Base-by-base conservation (phyloP, 2,329 filamentous ascomycete genomes). In the Macroventuria anomochaeta region DNA sequence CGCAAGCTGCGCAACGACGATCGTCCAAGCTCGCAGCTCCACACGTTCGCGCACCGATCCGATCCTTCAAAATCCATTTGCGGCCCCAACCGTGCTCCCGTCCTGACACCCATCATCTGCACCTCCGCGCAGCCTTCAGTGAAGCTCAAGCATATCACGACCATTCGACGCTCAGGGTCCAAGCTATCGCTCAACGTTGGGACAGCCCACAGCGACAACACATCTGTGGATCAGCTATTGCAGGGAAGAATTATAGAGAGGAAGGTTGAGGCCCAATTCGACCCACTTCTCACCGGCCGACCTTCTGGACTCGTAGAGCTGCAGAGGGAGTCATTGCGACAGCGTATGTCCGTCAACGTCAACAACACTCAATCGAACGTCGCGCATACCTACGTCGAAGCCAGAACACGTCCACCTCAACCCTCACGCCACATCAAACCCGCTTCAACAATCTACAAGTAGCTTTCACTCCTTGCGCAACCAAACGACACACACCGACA, bases 31-130 rank as follows among this genome's bases (percentile, higher is more conserved):
- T 26, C 40, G 25, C 25, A 54, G 55, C 62, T 68, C 64, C 64
- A 68, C 64, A 64, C 59, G 64, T 68, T 68, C 63, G 62, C 63
- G 59, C 55, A 57, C 53, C 57, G 53, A 59, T 46, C 42, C 41
- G 36, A 38, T 44, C 43, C 43, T 37, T 36, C 20, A 53, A 44
- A 52, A 38, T 32, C 37, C 46, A 31, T 57, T 31, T 13, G 44
- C 44, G 40, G 40, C 53, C 41, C 58, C 59, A 64, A 58, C 61
- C 61, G 62, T 63, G 59, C 62, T 39, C 40, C 48, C 31, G 43
- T 41, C n/a, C 23, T 58, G 37, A 15, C 20, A 44, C 21, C 21
- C 11, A 23, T 21, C 26, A 29, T 3, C 3, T 29, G 5, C 28
- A 12, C 7, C 12, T 3, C 12, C 12, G 12, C 28, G 28, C 12